phyloP scores from a whole-genome alignment of 352 stramenopile genomes.

The Pythium insidiosum region DNA sequence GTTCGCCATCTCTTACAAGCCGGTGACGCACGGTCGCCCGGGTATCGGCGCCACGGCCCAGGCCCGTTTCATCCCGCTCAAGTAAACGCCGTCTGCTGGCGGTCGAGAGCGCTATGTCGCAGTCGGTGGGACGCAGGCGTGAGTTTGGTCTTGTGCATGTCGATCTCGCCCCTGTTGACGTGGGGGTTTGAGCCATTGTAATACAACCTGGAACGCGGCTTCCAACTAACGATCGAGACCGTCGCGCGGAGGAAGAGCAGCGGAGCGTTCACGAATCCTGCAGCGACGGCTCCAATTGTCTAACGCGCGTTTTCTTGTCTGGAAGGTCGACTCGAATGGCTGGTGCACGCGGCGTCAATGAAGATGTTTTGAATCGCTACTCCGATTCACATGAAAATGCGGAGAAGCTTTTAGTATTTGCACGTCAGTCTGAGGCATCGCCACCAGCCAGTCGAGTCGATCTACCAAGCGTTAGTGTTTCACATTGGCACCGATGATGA shows the following conservation, averaged over 20 bases:
- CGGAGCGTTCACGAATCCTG: too few relatives aligned
- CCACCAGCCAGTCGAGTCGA: neutral
- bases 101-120: neutral
- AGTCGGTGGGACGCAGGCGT: too few relatives aligned
- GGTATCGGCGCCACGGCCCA: constrained; percentile 98
- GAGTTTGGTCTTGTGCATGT: constrained; percentile 16
- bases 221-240: constrained; percentile 8
- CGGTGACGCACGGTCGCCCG: constrained; percentile 96
- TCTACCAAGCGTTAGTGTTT: too few relatives aligned
- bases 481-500: constrained; percentile 62
- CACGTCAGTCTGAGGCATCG: constrained; percentile 84
- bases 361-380: constrained; percentile 11
- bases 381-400: constrained; percentile 7
- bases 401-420: constrained; percentile 79
- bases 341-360: constrained; percentile 3
- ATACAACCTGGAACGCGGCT: constrained; percentile 35
- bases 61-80: constrained; percentile 99
- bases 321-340: too few relatives aligned
- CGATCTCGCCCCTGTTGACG: too few relatives aligned
- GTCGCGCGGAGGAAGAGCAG: too few relatives aligned
- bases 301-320: too few relatives aligned
- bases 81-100: constrained; percentile 68
- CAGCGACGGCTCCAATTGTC: too few relatives aligned
- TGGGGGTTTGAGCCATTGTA: constrained; percentile 74
- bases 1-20: constrained; percentile 99